phyloP scores from a whole-genome alignment of 139 green algal species.

The Chlamydomonas asymmetrica region DNA sequence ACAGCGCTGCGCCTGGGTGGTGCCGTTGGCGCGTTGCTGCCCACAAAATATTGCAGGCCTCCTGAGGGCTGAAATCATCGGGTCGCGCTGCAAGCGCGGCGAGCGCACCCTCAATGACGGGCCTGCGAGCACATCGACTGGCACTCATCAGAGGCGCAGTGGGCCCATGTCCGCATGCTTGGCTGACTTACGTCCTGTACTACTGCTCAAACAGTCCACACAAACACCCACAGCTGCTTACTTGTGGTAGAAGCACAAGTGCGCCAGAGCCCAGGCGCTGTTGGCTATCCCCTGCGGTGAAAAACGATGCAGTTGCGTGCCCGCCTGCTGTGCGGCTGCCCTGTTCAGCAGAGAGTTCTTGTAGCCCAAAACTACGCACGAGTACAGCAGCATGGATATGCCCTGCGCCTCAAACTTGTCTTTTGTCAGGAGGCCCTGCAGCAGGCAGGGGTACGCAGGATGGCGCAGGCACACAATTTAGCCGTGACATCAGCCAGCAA shows the following conservation, averaged over 20 bases:
- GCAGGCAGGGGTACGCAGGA: no score
- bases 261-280: conserved; percentile 14
- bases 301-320: background rate
- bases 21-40: background rate
- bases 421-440: no score
- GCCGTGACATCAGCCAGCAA: no score
- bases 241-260: conserved; percentile 20
- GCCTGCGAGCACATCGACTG: no score
- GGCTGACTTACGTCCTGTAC: no score
- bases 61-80: conserved; percentile 15
- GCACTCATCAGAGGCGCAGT: no score
- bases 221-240: no score
- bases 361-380: conserved; percentile 6
- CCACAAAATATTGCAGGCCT: conserved; percentile 27
- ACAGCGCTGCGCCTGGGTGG: conserved; percentile 4
- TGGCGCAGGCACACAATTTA: no score
- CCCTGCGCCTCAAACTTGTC: conserved; percentile 8
- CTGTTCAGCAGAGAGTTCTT: conserved; percentile 8
- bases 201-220: no score
- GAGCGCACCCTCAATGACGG: background rate
- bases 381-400: conserved; percentile 22
- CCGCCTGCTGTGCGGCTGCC: background rate
- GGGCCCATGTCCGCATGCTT: no score
- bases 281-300: conserved; percentile 34
- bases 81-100: background rate